phyloP scores from a whole-genome alignment of 2,329 filamentous ascomycete genomes.

The Fusarium penzigii region DNA sequence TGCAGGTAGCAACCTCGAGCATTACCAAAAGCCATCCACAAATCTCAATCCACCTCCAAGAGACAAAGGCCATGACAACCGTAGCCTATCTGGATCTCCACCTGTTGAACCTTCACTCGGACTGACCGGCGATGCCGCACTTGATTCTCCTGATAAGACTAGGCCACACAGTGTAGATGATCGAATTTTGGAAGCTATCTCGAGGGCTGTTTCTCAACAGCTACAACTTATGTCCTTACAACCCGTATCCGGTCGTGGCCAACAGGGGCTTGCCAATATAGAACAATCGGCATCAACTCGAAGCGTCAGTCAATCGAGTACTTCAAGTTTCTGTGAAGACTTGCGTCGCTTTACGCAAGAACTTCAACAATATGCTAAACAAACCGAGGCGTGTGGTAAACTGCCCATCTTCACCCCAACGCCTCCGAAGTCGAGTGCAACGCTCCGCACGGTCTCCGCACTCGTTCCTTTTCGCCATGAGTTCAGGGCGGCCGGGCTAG shows the following conservation, averaged over 20 bases:
- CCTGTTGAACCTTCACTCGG: not conserved
- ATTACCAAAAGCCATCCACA: no score
- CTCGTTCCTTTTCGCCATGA: conserved; percentile 55
- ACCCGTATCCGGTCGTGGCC: not conserved
- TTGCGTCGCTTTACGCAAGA: conserved; percentile 40
- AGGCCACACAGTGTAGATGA: conserved; percentile 39
- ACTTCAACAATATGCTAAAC: conserved; percentile 34
- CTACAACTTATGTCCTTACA: conserved; percentile 40
- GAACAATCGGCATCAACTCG: conserved; percentile 2
- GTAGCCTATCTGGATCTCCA: not conserved
- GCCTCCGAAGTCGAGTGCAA: conserved; percentile 42
- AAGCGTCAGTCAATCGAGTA: conserved; percentile 37
- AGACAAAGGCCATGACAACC: not conserved
- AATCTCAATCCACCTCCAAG: no score
- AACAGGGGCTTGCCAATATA: not conserved
- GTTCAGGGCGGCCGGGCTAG: conserved; percentile 55
- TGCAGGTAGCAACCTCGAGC: no score
- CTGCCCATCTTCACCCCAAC: conserved; percentile 42
- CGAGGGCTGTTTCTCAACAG: conserved; percentile 48
- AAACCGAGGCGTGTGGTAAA: conserved; percentile 39
- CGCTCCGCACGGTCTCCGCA: conserved; percentile 52
- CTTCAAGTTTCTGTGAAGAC: conserved; percentile 44
- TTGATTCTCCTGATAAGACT: conserved; percentile 17
- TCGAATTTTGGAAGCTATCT: conserved; percentile 45
- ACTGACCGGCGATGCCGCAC: conserved; percentile 16